phyloP scores from a whole-genome alignment of 2,329 filamentous ascomycete genomes.

The Cordyceps cicadae region DNA sequence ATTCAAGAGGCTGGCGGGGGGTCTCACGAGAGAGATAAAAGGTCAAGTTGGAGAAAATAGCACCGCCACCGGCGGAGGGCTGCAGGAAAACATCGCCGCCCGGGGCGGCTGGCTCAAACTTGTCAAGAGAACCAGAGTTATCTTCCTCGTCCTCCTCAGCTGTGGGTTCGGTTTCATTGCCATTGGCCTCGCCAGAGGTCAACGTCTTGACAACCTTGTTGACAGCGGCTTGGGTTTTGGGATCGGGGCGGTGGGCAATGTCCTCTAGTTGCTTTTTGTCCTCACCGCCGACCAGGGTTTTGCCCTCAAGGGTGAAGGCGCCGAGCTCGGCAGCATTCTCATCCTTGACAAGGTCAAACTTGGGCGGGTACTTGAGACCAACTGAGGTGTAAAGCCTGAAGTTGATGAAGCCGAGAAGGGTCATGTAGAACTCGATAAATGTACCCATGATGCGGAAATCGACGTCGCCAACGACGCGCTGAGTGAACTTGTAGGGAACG shows the following conservation, averaged over 20 bases:
- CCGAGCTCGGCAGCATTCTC: constrained; percentile 83
- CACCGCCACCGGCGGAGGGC: constrained; percentile 57
- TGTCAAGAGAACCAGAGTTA: constrained; percentile 64
- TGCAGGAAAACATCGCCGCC: constrained; percentile 83
- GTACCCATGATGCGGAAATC: constrained; percentile 99
- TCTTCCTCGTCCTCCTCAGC: constrained; percentile 29
- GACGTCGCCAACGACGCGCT: constrained; percentile 84
- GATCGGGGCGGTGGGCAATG: constrained; percentile 45
- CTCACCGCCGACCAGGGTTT: constrained; percentile 48
- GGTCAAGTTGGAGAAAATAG: constrained; percentile 81
- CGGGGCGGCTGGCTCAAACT: constrained; percentile 76
- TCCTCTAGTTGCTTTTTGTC: constrained; percentile 43
- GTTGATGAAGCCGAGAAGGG: constrained; percentile 90
- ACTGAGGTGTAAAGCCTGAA: constrained; percentile 87
- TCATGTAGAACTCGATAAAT: constrained; percentile 98
- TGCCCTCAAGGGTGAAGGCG: constrained; percentile 81
- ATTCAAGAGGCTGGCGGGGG: constrained; percentile 81
- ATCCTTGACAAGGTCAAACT: constrained; percentile 80
- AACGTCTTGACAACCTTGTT: constrained; percentile 62
- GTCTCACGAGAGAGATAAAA: constrained; percentile 93
- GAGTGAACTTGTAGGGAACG: constrained; percentile 96
- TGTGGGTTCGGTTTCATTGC: constrained; percentile 19
- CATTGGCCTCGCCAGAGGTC: constrained; percentile 42
- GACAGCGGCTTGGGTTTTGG: constrained; percentile 56
- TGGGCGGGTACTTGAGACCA: constrained; percentile 90